Percentiles rank a stretch among this genome's conserved stretches.
Conservation (phyloP, 257 asterid genomes). For the Solanum rostratum region DNA sequence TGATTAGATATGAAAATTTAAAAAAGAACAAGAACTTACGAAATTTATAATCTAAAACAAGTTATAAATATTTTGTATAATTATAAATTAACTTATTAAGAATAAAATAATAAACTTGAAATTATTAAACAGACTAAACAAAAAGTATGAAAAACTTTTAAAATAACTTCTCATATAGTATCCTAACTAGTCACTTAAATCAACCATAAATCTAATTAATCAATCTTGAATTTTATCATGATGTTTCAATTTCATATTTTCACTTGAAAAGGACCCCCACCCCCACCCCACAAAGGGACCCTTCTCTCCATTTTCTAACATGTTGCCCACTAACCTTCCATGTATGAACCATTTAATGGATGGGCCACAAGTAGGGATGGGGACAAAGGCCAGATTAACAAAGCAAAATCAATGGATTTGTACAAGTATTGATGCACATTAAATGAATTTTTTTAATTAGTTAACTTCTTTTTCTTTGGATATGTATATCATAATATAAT, state of each 20-base stretch:
- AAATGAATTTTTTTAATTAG: background rate
- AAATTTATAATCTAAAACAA: background rate
- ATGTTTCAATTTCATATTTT: background rate
- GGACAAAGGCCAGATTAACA: background rate
- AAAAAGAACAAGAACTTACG: background rate
- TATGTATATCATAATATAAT: background rate
- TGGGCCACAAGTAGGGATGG: background rate
- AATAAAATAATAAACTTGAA: too few relatives aligned
- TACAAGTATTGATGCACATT: background rate
- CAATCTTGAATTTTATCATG: conserved; percentile 10
- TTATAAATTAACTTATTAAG: background rate
- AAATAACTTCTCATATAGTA: background rate
- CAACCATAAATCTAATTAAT: conserved; percentile 1
- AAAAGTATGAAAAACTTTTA: background rate
- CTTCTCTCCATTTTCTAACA: conserved; percentile 48
- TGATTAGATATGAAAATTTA: background rate
- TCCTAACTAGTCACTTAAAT: background rate
- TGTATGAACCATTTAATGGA: conserved; percentile 34
- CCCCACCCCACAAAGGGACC: conserved; percentile 24
- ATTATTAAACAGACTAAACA: too few relatives aligned
- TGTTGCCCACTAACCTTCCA: conserved; percentile 75
- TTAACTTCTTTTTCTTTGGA: background rate
- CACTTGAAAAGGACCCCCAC: background rate
- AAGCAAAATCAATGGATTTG: background rate
- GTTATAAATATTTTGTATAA: background rate